Conservation (phyloP, 2,329 filamentous ascomycete genomes). For the Fusarium praegraminearum region DNA sequence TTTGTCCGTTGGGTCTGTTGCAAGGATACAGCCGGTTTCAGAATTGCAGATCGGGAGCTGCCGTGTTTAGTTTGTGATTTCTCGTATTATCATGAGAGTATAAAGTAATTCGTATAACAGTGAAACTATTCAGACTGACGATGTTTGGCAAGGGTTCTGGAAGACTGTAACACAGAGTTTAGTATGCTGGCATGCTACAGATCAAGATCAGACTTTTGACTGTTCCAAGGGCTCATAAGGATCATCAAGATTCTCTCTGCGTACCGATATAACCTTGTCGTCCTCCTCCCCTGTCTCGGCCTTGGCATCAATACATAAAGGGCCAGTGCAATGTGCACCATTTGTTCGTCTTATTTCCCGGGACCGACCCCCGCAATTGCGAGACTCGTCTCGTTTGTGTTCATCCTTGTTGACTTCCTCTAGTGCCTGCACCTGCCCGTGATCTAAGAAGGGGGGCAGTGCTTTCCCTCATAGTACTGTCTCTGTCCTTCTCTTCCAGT, state of each 20-base stretch:
- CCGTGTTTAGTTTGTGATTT: constrained; percentile 5
- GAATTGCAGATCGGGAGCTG: constrained; percentile 30
- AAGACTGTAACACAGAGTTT: background rate
- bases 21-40: constrained; percentile 37
- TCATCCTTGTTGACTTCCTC: constrained; percentile 6
- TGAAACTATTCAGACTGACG: constrained; percentile 1
- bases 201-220: background rate
- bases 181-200: background rate
- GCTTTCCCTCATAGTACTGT: constrained; percentile 7
- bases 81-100: background rate
- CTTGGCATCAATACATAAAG: constrained; percentile 37
- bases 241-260: constrained; percentile 5
- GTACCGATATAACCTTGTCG: background rate
- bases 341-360: constrained; percentile 30
- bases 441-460: constrained; percentile 32
- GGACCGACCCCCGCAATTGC: constrained; percentile 19
- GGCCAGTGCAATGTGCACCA: constrained; percentile 32
- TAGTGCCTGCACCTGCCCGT: background rate
- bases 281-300: constrained; percentile 32
- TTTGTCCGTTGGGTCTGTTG: constrained; percentile 20
- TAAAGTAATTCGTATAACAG: background rate
- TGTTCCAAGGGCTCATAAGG: background rate
- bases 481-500: constrained; percentile 1
- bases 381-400: constrained; percentile 8
- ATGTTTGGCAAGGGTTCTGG: background rate